Percentiles rank a stretch among this genome's conserved stretches.
Evolutionary conservation across 2,329 filamentous ascomycete species (phyloP).

Genomic region (Pseudogymnoascus sp.): DNA sequence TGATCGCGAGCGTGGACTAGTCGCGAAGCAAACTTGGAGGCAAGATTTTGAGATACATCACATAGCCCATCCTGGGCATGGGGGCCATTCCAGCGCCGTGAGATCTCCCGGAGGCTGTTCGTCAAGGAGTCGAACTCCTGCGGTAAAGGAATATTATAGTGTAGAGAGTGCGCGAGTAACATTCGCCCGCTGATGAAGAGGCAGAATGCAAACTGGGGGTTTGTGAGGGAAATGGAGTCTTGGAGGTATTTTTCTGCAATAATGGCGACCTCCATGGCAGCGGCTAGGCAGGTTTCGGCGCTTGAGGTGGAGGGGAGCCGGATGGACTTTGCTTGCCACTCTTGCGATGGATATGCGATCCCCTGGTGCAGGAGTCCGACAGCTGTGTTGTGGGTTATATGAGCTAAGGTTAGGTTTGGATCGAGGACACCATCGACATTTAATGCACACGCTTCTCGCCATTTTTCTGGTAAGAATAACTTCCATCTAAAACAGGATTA

Average conservation of each 20-base stretch:
- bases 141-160: slow-evolving; percentile 25
- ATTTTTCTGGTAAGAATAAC: slow-evolving; percentile 24
- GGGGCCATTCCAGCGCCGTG: slow-evolving; percentile 30
- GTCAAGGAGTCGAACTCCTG: slow-evolving; percentile 28
- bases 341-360: slow-evolving; percentile 25
- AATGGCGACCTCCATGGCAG: slow-evolving; percentile 20
- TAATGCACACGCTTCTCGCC: slow-evolving; percentile 27
- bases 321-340: slow-evolving; percentile 22
- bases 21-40: slow-evolving; percentile 28
- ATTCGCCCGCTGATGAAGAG: slow-evolving; percentile 27
- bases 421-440: slow-evolving; percentile 29
- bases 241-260: slow-evolving; percentile 22
- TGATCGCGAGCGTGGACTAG: slow-evolving; percentile 24
- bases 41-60: slow-evolving; percentile 24
- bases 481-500: slow-evolving; percentile 20
- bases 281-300: slow-evolving; percentile 22
- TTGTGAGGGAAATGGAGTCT: slow-evolving; percentile 23
- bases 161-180: slow-evolving; percentile 27
- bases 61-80: slow-evolving; percentile 7
- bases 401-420: slow-evolving; percentile 24
- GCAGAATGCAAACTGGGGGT: slow-evolving; percentile 28
- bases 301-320: slow-evolving; percentile 18
- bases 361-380: slow-evolving; percentile 23
- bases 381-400: slow-evolving; percentile 26
- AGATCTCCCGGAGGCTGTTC: slow-evolving; percentile 29